Evolutionary conservation across 2,329 filamentous ascomycete species (phyloP).

Genomic region (Rhytidhysteron rufulum): DNA sequence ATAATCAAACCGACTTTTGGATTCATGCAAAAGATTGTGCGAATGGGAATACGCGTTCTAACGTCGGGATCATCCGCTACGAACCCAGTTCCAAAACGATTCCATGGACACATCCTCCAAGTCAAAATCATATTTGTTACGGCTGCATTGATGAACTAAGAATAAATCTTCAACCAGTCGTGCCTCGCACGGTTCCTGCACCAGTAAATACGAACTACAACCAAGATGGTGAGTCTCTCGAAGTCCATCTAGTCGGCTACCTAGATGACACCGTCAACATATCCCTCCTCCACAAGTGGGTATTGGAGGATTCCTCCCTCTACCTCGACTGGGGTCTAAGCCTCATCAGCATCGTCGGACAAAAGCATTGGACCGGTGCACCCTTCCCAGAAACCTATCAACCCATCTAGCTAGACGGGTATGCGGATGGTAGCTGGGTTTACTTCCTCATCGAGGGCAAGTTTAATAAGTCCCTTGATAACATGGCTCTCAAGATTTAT

Average conservation of each 20-base stretch:
- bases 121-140: not conserved
- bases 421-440: not conserved
- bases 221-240: not conserved
- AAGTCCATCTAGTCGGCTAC: not conserved
- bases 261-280: not conserved
- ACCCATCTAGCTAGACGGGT: not conserved
- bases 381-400: not conserved
- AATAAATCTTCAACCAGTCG: not conserved
- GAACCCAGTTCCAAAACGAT: not conserved
- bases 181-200: not conserved
- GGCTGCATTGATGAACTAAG: not conserved
- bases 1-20: slow-evolving; percentile 36
- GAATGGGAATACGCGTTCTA: slow-evolving; percentile 29
- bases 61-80: slow-evolving; percentile 7
- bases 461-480: not conserved
- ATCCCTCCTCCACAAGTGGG: not conserved
- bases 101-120: not conserved
- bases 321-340: not conserved
- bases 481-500: not conserved
- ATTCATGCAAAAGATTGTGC: slow-evolving; percentile 35
- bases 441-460: not conserved
- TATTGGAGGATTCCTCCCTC: not conserved
- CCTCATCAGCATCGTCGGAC: not conserved
- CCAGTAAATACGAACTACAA: not conserved
- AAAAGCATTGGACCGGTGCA: not conserved